Conservation (phyloP, 331 rosid genomes). For the Malus hybrid region DNA sequence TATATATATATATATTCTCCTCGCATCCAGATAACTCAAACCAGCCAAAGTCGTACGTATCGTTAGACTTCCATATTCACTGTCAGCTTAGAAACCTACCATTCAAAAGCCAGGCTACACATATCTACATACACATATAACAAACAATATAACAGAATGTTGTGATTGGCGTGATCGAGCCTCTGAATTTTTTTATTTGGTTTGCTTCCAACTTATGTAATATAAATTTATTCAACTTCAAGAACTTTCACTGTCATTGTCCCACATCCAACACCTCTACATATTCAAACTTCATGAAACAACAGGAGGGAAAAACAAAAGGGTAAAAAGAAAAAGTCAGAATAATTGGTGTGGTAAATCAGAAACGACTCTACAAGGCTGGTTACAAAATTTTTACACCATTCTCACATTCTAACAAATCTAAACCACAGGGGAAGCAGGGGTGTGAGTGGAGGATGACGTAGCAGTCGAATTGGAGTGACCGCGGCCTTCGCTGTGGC, state of each 20-base stretch:
- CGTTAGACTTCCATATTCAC: neutral
- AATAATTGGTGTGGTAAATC: constrained; percentile 7
- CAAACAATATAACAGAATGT: neutral
- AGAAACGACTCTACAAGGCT: neutral
- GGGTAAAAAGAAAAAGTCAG: neutral
- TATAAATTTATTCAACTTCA: constrained; percentile 26
- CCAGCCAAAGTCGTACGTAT: neutral
- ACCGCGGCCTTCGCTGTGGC: constrained; percentile 45
- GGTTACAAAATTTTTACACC: constrained; percentile 47
- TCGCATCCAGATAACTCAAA: no score
- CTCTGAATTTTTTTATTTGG: neutral
- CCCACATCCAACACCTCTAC: constrained; percentile 19
- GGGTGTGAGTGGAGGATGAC: constrained; percentile 60
- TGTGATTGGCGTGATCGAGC: neutral
- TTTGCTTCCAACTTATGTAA: neutral
- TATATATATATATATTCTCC: no score
- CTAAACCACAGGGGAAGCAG: constrained; percentile 35
- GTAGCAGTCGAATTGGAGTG: constrained; percentile 66
- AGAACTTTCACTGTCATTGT: constrained; percentile 23
- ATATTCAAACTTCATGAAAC: constrained; percentile 7
- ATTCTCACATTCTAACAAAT: constrained; percentile 3
- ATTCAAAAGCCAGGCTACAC: neutral
- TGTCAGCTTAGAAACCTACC: neutral
- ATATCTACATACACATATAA: neutral
- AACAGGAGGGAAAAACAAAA: neutral